Conservation (phyloP, 2,329 filamentous ascomycete species). For the Pestalotiopsis sp. region DNA sequence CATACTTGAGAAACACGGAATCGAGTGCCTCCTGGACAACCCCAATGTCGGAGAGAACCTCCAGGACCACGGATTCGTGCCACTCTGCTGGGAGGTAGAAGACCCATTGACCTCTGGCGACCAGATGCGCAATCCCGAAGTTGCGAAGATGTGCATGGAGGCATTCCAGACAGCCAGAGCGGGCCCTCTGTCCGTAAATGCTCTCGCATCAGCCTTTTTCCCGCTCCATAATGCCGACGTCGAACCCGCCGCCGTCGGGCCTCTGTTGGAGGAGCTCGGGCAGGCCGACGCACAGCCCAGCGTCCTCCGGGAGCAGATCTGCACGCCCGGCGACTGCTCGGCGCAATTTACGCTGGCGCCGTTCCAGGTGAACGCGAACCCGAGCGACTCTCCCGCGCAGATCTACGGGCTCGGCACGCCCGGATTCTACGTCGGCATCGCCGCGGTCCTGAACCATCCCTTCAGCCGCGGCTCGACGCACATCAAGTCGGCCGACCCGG, state of each 20-base stretch:
- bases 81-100: slow-evolving; percentile 42
- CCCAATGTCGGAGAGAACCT: slow-evolving; percentile 48
- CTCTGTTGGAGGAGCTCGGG: slow-evolving; percentile 20
- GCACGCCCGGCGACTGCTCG: slow-evolving; percentile 31
- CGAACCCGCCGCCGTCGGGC: slow-evolving; percentile 26
- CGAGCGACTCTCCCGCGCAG: background rate
- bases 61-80: slow-evolving; percentile 45
- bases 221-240: slow-evolving; percentile 34
- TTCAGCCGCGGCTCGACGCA: slow-evolving; percentile 63
- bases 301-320: slow-evolving; percentile 28
- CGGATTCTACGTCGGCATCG: slow-evolving; percentile 57
- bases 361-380: background rate
- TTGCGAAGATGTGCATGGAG: slow-evolving; percentile 32
- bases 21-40: slow-evolving; percentile 42
- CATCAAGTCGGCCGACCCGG: slow-evolving; percentile 47
- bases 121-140: slow-evolving; percentile 35
- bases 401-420: slow-evolving; percentile 25
- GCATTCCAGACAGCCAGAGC: slow-evolving; percentile 37
- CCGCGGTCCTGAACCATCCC: slow-evolving; percentile 63
- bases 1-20: slow-evolving; percentile 42
- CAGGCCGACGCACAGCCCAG: slow-evolving; percentile 21
- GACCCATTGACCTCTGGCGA: slow-evolving; percentile 40
- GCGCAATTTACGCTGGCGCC: slow-evolving; percentile 17
- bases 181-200: slow-evolving; percentile 41
- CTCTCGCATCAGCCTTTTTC: slow-evolving; percentile 39